Evolutionary conservation across 2,329 filamentous ascomycete species (phyloP).

Genomic region (Scedosporium boydii): DNA sequence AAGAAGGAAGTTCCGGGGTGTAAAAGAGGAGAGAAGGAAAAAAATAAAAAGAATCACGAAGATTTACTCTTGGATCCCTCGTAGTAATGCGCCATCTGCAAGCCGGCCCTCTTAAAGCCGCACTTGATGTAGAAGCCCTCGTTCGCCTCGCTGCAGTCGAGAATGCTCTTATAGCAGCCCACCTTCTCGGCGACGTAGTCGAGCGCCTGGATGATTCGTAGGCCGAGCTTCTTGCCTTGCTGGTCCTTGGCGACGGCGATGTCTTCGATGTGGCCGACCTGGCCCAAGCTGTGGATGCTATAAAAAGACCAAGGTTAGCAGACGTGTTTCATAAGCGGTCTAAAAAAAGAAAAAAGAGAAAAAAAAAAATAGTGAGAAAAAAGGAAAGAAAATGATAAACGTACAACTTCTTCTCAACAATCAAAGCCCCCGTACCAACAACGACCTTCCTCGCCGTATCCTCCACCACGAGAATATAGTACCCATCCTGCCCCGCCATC

Average conservation of each 20-base stretch:
- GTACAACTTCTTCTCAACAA: slow-evolving; percentile 91
- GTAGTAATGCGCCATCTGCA: slow-evolving; percentile 97
- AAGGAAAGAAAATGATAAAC: slow-evolving; percentile 19
- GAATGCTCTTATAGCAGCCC: slow-evolving; percentile 94
- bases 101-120: slow-evolving; percentile 80
- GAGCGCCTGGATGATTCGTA: slow-evolving; percentile 87
- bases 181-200: slow-evolving; percentile 80
- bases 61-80: slow-evolving; percentile 44
- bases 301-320: not conserved
- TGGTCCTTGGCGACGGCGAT: slow-evolving; percentile 92
- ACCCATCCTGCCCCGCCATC: slow-evolving; percentile 65
- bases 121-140: slow-evolving; percentile 98
- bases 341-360: slow-evolving; percentile 11
- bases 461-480: slow-evolving; percentile 81
- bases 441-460: slow-evolving; percentile 55
- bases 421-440: slow-evolving; percentile 82
- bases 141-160: slow-evolving; percentile 93
- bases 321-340: not conserved
- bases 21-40: not conserved
- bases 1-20: not conserved
- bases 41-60: slow-evolving; percentile 6
- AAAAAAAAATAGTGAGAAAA: slow-evolving; percentile 2
- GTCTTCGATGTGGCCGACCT: slow-evolving; percentile 94
- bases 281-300: slow-evolving; percentile 69
- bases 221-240: slow-evolving; percentile 92